Evolutionary conservation across 2,329 filamentous ascomycete species (phyloP), one percentile per base, ranked within the genome.

Genomic region (Elsinoe arachidis): DNA sequence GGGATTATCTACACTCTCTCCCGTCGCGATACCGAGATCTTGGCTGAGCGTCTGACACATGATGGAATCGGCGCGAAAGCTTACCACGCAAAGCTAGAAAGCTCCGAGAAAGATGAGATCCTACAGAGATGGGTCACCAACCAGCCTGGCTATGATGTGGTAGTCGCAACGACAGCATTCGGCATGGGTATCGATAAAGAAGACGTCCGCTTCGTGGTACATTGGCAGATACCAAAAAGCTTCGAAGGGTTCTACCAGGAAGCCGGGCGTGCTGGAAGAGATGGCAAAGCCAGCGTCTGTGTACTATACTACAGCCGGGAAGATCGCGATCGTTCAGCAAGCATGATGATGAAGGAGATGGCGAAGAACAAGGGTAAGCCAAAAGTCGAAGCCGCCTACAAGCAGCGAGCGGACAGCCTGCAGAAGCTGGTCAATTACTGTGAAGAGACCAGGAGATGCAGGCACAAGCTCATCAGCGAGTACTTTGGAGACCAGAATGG

Each of bases 161-260:
- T 97, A 60, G 90, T 96, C 26, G 92, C 92, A 1, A 97, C 92
- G 0, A 97, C 90, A 11, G 92, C 92, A 0, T 97, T 97, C 66
- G 92, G 92, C 2, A 97, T 97, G 92, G 92, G 92, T 23, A 96
- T 97, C 62, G 91, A 97, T 71, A 96, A 96, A 71, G 84, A 93
- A 55, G 87, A 95, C 64, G 92, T 97, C 10, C 87, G 92, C 2
- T 96, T 96, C 65, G 91, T 97, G 1, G 84, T 93, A 1, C 92
- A 97, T 72, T 97, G 92, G 90, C 87, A 90, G 59, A 80, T 96
- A 9, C 89, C 92, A 9, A 95, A 95, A 68, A 93, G 87, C 2
- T 96, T 97, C 68, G 92, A 97, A 70, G 90, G 91, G 1, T 96
- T 93, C 68, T 96, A 96, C 66, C 92, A 97, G 72, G 92, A 97